A percentile compares a stretch with the other conserved stretches of the same genome.
These are phyloP conservation scores for Xylaria flabelliformis DNA, from an alignment of 495 filamentous ascomycete species.

Conservation along the genomic window DNA sequence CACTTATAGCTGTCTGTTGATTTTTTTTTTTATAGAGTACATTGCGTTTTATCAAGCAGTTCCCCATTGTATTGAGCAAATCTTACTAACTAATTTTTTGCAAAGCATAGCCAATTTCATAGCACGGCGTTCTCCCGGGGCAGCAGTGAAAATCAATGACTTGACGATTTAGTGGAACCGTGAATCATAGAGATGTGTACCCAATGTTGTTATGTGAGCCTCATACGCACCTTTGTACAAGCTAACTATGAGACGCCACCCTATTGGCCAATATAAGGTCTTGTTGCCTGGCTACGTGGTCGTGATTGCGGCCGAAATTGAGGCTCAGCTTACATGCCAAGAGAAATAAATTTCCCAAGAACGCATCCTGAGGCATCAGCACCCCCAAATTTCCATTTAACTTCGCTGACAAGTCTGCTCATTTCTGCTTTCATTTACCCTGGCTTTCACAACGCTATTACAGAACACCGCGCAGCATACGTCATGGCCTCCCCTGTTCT, in stretches of 20 bases:
- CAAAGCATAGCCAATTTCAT: too few relatives aligned
- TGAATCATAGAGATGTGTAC: not conserved
- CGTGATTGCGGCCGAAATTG: not conserved
- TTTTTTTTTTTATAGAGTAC: too few relatives aligned
- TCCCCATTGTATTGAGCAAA: too few relatives aligned
- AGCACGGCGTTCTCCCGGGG: not conserved
- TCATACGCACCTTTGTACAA: not conserved
- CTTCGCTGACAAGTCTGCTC: not conserved
- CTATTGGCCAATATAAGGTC: not conserved
- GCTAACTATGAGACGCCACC: not conserved
- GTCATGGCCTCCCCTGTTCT: not conserved
- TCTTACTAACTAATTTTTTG: too few relatives aligned
- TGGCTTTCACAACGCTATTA: not conserved
- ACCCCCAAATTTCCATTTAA: not conserved
- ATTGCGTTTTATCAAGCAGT: too few relatives aligned
- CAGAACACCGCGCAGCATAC: not conserved
- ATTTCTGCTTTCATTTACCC: not conserved
- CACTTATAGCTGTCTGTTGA: too few relatives aligned
- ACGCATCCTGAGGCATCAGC: not conserved
- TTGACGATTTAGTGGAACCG: not conserved
- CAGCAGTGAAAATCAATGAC: not conserved
- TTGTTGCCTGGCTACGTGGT: not conserved
- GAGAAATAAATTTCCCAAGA: not conserved
- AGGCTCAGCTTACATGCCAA: slow-evolving; percentile 1
- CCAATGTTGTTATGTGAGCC: not conserved